Base-by-base conservation (phyloP, 116 monocot genomes). In the Zostera marina region DNA sequence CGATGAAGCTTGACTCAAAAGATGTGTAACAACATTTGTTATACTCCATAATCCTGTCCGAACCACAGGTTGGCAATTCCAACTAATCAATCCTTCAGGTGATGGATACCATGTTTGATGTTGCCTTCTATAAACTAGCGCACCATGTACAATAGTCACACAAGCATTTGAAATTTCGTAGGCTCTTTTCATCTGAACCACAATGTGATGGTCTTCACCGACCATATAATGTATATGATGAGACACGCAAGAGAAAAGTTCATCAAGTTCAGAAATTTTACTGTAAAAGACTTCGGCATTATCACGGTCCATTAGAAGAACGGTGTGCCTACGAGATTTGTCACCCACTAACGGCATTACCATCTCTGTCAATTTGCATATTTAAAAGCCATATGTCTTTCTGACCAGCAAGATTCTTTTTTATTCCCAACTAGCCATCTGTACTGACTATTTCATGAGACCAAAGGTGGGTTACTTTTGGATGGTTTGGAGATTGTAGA, bases 231-330 rank as follows among this genome's bases (percentile, higher is more conserved):
- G 49, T 69, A 83, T 59, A 53, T 86, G 68, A 70, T 81, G 74
- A 58, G 72, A 81, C 54, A 90, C 49, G 51, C 90, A 98, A 70
- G 61, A 57, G 51, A 90, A 90, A n/a, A 90, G 32, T 51, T 86
- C 86, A 65, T 98, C 98, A 60, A 86, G 69, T 53, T 90, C 80
- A 64, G 98, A 98, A 57, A 90, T 76, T 67, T 71, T 90, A 66
- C 90, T 98, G 64, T 90, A 98, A 65, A 98, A 98, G 13, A 98
- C 86, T 79, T 98, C 98, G 64, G 83, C 86, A 81, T 85, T 86
- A 59, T 98, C 98, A 60, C 98, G 73, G 72, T 98, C 98, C 98
- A 98, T 90, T 24, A 98, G 81, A 53, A 98, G 82, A 66, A 98
- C 86, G 59, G 74, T 74, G 59, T 90, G 82, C 68, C 86, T 70